Conservation (phyloP, 768 basidiomycete genomes). For the Termitomyces titanicus region DNA sequence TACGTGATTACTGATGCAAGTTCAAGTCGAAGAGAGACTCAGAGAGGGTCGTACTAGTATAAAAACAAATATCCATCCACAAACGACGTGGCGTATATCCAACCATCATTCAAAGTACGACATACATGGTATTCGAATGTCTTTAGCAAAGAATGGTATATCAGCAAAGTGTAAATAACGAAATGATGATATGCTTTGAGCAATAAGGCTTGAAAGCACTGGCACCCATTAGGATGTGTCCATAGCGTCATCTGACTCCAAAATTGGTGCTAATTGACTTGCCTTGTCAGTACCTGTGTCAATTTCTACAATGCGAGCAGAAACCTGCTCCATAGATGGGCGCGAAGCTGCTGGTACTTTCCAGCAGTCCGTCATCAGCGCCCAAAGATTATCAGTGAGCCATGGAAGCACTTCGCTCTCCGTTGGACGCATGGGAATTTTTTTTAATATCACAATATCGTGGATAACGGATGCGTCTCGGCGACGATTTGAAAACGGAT, state of each 20-base stretch:
- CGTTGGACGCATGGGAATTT: constrained; percentile 41
- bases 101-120: background rate
- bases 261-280: background rate
- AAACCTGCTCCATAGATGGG: constrained; percentile 38
- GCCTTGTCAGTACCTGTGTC: constrained; percentile 5
- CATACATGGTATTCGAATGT: background rate
- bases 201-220: background rate
- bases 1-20: too few relatives aligned
- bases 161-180: background rate
- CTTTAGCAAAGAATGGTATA: background rate
- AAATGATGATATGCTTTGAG: too few relatives aligned
- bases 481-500: constrained; percentile 47
- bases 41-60: too few relatives aligned
- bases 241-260: constrained; percentile 11
- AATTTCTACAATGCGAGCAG: constrained; percentile 20
- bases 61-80: background rate
- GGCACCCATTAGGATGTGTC: constrained; percentile 4
- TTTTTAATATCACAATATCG: constrained; percentile 33
- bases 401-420: constrained; percentile 27
- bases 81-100: background rate
- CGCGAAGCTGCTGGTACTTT: constrained; percentile 30
- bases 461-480: constrained; percentile 49
- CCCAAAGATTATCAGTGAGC: constrained; percentile 48
- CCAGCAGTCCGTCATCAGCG: constrained; percentile 46
- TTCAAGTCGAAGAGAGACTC: too few relatives aligned